Conservation (phyloP, 2,329 filamentous ascomycete species). For the Calonectria pseudoturangicola region DNA sequence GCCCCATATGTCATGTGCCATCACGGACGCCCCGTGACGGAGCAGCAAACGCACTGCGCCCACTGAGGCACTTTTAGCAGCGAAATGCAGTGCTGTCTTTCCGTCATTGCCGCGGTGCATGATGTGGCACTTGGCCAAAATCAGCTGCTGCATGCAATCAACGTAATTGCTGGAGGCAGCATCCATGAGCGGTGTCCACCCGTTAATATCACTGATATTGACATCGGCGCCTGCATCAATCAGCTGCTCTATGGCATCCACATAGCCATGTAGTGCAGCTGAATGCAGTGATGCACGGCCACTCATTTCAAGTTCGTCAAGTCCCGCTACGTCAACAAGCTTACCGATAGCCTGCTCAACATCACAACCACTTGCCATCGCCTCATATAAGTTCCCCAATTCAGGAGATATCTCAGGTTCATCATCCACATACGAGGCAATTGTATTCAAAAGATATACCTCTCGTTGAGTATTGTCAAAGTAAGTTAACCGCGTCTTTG, state of each 20-base stretch:
- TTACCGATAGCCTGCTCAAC: too few species aligned
- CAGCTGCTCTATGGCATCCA: constrained; percentile 20
- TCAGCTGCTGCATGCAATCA: not conserved
- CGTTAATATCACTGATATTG: too few species aligned
- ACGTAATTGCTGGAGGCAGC: not conserved
- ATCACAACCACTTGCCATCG: not conserved
- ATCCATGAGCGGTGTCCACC: constrained; percentile 4
- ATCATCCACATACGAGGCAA: not conserved
- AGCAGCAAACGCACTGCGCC: constrained; percentile 1
- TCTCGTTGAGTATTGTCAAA: too few species aligned
- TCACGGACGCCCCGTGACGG: not conserved
- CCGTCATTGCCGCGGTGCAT: not conserved
- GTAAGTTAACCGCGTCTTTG: too few species aligned
- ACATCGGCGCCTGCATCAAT: constrained; percentile 16
- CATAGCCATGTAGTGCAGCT: not conserved
- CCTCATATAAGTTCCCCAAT: not conserved
- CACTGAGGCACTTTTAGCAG: rapidly evolving
- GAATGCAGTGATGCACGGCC: not conserved
- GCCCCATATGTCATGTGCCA: not conserved
- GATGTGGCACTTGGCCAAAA: constrained; percentile 8
- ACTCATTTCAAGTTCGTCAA: not conserved
- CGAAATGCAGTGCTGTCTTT: not conserved
- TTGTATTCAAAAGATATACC: not conserved
- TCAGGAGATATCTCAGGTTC: not conserved
- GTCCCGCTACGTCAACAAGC: not conserved